Evolutionary conservation across 441 rosid species (phyloP).

Genomic region (Populus hybrid): DNA sequence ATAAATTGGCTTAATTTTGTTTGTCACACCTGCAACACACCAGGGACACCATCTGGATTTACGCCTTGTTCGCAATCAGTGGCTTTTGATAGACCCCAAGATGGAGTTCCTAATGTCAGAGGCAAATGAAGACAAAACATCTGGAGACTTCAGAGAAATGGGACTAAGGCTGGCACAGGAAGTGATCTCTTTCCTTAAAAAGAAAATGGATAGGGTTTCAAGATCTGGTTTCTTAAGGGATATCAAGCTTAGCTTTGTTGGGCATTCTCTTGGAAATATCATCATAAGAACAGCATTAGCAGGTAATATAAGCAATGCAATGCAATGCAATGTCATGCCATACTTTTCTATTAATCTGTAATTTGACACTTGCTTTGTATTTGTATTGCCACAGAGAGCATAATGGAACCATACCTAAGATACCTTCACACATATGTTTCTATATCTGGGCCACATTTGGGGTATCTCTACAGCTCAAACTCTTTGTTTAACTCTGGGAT

Average conservation of each 20-base stretch:
- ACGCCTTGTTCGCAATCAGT: constrained; percentile 86
- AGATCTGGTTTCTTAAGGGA: constrained; percentile 49
- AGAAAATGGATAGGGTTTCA: constrained; percentile 70
- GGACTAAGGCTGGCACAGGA: constrained; percentile 86
- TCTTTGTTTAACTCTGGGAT: constrained; percentile 89
- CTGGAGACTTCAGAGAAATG: constrained; percentile 91
- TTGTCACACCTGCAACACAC: constrained; percentile 12
- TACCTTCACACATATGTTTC: constrained; percentile 73
- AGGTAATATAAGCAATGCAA: constrained; percentile 41
- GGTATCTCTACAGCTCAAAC: constrained; percentile 92
- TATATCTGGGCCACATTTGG: constrained; percentile 89
- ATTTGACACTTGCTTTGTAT: constrained; percentile 16
- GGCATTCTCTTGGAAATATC: constrained; percentile 93
- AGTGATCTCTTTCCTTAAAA: constrained; percentile 70
- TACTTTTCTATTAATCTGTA: constrained; percentile 2
- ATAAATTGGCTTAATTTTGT: constrained; percentile 17
- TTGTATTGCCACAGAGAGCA: constrained; percentile 51
- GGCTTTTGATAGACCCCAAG: constrained; percentile 94
- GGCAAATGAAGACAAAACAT: constrained; percentile 80
- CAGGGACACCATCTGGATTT: constrained; percentile 96
- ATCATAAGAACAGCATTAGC: constrained; percentile 86
- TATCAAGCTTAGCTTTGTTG: constrained; percentile 90
- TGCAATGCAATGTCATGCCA: constrained; percentile 1
- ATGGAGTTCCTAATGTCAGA: constrained; percentile 92
- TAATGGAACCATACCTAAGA: constrained; percentile 77